Evolutionary conservation across 2,329 filamentous ascomycete species (phyloP), one percentile per base, ranked within the genome.

Genomic region (Ceratocystis destructans): DNA sequence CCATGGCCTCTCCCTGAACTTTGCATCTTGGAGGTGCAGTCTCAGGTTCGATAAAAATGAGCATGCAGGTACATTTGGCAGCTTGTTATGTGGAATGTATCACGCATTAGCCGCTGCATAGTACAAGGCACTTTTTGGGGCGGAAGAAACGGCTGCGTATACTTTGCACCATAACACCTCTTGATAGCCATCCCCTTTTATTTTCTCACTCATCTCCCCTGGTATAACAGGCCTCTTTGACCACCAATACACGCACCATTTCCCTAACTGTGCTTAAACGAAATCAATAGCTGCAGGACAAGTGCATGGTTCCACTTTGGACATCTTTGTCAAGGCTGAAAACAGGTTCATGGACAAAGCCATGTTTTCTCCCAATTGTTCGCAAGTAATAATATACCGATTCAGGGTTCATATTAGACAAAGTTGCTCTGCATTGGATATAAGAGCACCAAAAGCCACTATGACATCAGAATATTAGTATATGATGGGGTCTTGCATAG

Each of bases 221-320:
- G 28, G 48, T 28, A 53, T 53, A 53, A 28, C 48, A 53, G 48
- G 48, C 48, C 55, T 37, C 55, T 31, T 31, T n/a, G 31, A 17
- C 5, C 55, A 31, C 7, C 15, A 33, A 37, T 12, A 37, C 55
- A 59, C 33, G 55, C 28, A n/a, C 55, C 55, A 15, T 31, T 59
- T 59, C 55, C 45, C 45, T 33, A 48, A 44, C 31, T 63, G 5
- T 67, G 66, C 66, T 62, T 67, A 67, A 67, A 64, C 66, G 66
- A 67, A 59, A 67, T 67, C 61, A 65, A 61, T 63, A 57, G 33
- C 53, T 62, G 57, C 62, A 62, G 62, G 57, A 53, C 48, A 48
- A 28, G 28, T 20, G 7, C 55, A 25, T 59, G 55, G 55, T 59
- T 15, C 55, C 55, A 37, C 55, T 59, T 59, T 59, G 25, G 28